A percentile compares a stretch with the other conserved stretches of the same genome.
These are phyloP conservation scores for Apiospora arundinis DNA, from an alignment of 2,329 filamentous ascomycete species.

Conservation along the genomic window DNA sequence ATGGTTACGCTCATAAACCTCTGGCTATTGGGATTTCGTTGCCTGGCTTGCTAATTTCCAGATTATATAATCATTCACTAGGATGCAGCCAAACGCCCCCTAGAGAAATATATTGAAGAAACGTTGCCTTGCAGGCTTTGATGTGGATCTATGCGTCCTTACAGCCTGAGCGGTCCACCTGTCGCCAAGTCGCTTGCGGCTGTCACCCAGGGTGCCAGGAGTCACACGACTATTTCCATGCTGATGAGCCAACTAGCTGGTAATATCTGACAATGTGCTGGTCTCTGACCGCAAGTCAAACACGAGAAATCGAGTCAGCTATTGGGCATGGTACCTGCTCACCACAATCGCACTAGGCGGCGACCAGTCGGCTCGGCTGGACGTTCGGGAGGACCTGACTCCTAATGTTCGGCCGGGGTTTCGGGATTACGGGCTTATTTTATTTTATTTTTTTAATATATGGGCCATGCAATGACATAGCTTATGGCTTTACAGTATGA, in stretches of 20 bases:
- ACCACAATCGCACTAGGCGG: background rate
- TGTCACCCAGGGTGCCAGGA: no score
- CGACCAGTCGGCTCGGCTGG: background rate
- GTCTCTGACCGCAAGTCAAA: background rate
- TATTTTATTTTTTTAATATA: no score
- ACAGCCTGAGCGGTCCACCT: background rate
- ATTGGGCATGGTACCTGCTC: background rate
- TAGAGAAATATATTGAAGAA: background rate
- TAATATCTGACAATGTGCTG: background rate
- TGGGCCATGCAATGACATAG: background rate
- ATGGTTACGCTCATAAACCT: background rate
- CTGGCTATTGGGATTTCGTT: no score
- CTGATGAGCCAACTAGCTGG: background rate
- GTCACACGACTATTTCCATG: background rate
- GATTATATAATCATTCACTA: background rate
- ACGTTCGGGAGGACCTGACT: background rate
- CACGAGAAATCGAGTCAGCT: background rate
- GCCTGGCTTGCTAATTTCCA: background rate
- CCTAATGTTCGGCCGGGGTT: background rate
- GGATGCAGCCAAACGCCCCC: background rate
- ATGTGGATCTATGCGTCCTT: background rate
- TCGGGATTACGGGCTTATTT: constrained; percentile 6
- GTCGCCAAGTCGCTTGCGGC: background rate
- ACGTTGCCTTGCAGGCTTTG: background rate
- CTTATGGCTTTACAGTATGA: background rate